Conservation (phyloP, 306 rosid genomes). For the Citrullus amarus region DNA sequence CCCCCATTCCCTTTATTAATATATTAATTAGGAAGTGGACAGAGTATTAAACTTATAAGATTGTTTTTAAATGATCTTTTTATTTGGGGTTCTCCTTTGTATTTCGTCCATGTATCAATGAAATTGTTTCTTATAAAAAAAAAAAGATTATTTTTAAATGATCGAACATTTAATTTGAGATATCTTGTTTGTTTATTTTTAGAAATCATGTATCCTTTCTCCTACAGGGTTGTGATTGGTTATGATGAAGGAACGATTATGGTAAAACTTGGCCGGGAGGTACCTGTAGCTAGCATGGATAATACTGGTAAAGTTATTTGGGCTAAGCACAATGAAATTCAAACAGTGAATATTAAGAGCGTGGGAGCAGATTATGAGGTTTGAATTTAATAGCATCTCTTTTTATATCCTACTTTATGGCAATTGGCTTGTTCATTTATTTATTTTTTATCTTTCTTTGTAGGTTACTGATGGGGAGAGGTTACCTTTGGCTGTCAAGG, state of each 20-base stretch:
- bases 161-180: neutral
- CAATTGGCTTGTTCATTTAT: neutral
- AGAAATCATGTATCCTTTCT: neutral
- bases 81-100: no score
- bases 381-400: slow-evolving; percentile 14
- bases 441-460: neutral
- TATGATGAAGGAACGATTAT: slow-evolving; percentile 97
- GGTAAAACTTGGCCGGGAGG: slow-evolving; percentile 96
- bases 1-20: neutral
- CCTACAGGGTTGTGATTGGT: slow-evolving; percentile 75
- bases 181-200: neutral
- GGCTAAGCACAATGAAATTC: slow-evolving; percentile 98
- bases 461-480: slow-evolving; percentile 96
- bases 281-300: slow-evolving; percentile 97
- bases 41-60: neutral
- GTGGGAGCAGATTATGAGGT: slow-evolving; percentile 86
- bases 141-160: neutral
- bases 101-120: no score
- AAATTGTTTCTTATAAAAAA: no score
- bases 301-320: slow-evolving; percentile 85
- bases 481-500: slow-evolving; percentile 87
- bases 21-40: neutral
- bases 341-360: slow-evolving; percentile 84
- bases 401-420: neutral
- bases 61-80: neutral